Evolutionary conservation across 2,329 filamentous ascomycete species (phyloP).

Genomic region (Fusarium musae): DNA sequence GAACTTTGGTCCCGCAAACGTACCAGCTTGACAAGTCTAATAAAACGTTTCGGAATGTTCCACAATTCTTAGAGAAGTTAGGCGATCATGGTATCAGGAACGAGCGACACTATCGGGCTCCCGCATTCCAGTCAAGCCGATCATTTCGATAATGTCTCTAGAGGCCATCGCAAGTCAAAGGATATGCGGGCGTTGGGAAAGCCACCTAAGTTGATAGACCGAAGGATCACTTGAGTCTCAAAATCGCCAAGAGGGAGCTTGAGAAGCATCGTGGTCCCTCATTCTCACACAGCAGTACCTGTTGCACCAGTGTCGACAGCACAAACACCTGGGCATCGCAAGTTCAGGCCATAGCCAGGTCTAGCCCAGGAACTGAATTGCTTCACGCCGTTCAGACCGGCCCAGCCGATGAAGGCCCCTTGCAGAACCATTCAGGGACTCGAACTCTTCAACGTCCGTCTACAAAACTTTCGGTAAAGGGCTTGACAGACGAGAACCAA

Average conservation of each 20-base stretch:
- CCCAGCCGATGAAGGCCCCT: constrained; percentile 50
- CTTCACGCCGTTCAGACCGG: constrained; percentile 17
- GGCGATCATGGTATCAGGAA: neutral
- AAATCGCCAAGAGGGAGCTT: neutral
- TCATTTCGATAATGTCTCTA: neutral
- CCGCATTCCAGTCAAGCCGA: constrained; percentile 12
- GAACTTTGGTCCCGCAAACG: constrained; percentile 59
- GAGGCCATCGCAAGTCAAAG: neutral
- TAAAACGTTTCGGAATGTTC: constrained; percentile 1
- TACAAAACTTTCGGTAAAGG: constrained; percentile 30
- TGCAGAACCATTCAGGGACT: neutral
- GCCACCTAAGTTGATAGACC: neutral
- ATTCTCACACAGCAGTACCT: neutral
- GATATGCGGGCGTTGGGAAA: neutral
- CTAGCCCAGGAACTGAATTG: constrained; percentile 11
- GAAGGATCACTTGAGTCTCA: neutral
- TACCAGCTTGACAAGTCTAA: neutral
- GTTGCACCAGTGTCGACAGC: neutral
- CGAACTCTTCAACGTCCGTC: constrained; percentile 54
- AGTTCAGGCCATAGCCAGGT: constrained; percentile 54
- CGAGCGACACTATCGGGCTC: neutral
- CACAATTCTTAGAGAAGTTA: neutral
- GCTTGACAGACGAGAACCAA: constrained; percentile 2
- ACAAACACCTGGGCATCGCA: neutral
- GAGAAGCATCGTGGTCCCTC: neutral